Conservation (phyloP, 2,329 filamentous ascomycete species). For the Magnaporthiopsis rhizophila region DNA sequence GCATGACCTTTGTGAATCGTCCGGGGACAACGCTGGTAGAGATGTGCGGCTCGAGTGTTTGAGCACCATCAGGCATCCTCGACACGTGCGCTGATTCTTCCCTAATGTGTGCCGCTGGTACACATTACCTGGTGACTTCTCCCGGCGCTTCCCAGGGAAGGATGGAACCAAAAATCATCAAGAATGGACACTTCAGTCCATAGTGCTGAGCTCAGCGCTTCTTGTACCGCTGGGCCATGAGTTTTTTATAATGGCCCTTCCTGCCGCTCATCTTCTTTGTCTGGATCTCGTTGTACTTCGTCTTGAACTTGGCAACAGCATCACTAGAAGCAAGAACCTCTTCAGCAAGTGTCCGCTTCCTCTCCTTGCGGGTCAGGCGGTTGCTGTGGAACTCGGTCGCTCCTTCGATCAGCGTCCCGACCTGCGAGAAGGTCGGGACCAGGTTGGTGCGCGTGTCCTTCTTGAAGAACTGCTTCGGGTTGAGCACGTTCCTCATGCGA, state of each 20-base stretch:
- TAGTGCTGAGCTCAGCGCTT: constrained; percentile 13
- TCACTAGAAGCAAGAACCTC: constrained; percentile 67
- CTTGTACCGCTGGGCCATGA: constrained; percentile 41
- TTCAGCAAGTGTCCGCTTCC: constrained; percentile 79
- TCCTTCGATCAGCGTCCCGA: constrained; percentile 82
- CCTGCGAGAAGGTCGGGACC: constrained; percentile 75
- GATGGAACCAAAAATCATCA: too few relatives aligned
- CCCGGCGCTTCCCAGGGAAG: too few relatives aligned
- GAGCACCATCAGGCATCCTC: too few relatives aligned
- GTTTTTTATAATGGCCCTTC: constrained; percentile 78
- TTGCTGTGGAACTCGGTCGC: constrained; percentile 80
- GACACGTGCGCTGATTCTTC: too few relatives aligned
- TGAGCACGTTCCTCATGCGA: constrained; percentile 80
- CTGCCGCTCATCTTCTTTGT: constrained; percentile 76
- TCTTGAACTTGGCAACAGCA: constrained; percentile 65
- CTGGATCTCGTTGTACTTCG: constrained; percentile 83
- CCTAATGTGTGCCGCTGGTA: too few relatives aligned
- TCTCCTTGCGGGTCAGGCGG: constrained; percentile 76
- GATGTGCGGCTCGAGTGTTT: too few relatives aligned
- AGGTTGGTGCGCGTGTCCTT: constrained; percentile 67
- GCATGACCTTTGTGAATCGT: too few relatives aligned
- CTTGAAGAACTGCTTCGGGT: constrained; percentile 85
- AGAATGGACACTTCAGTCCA: too few relatives aligned
- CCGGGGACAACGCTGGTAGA: too few relatives aligned
- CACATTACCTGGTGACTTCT: too few relatives aligned